Base-by-base conservation (phyloP, 352 stramenopile genomes). In the Globisporangium canariense region DNA sequence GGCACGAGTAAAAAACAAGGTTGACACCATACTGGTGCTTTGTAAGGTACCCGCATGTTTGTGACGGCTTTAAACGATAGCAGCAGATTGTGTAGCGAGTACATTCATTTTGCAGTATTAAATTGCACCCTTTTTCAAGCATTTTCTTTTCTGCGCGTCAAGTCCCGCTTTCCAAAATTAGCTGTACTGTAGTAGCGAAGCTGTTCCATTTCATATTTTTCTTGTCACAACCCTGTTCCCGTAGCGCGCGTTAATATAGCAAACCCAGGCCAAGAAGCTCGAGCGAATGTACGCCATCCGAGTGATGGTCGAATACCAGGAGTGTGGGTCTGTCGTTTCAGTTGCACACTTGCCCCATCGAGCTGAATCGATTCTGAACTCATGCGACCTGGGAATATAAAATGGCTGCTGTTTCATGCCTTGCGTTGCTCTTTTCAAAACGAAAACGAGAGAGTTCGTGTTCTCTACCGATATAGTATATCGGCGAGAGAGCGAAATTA, bases 321-420 rank as follows among this genome's bases (percentile, higher is more conserved):
- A 57, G 30, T 57, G 51, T 14, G 1, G 16, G 30, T 41, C 34
- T 58, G 34, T 45, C 52, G 52, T 43, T 45, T 40, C 52, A 57
- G 50, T 7, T 38, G 50, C 14, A 11, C 49, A 38, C 49, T 55
- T 38, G 14, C 49, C 49, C 6, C 49, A 55, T 55, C 41, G n/a
- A 7, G 16, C 57, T 62, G 57, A 53, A 62, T 52, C 43, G 57
- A 62, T 62, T 54, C 57, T 62, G 57, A 51, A 62, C 57, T 28
- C 18, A 56, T 60, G n/a, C 38, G 9, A 9, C 14, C 6, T 58
- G 7, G 8, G n/a, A 28, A 20, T 38, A 28, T 18, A 10, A 40
- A 40, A 40, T 40, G 34, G 34, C 34, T 40, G 34, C 34, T 40
- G 34, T 40, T 40, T 40, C 34, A 54, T 54, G 49, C 49, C 49